Base-by-base conservation (phyloP, 129 eudicot species). In the Escallonia rubra region DNA sequence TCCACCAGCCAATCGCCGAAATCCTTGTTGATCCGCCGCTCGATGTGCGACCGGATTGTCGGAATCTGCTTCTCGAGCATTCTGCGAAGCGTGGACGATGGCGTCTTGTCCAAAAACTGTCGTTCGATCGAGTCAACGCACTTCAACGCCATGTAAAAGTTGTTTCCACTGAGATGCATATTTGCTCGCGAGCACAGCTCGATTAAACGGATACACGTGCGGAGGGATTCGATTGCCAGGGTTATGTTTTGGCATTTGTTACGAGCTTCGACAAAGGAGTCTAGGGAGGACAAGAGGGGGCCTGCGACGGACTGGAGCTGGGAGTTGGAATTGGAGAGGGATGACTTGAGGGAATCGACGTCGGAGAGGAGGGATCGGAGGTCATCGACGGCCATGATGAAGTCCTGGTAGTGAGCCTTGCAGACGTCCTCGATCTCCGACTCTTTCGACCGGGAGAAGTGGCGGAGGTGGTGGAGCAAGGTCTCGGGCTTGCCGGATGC, bases 1-100 rank as follows among this genome's bases (percentile, higher is more conserved):
- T 93, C 98, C 14, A 93, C 98, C 3, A 93, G 73, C 98, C 98
- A 93, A 73, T 93, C 98, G 1, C 92, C 95, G 14, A 93, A 86
- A 76, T 93, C 98, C 51, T 89, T 86, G 56, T 76, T 81, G 45
- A 87, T 83, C 50, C 68, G 77, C 64, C 90, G 69, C 72, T 93
- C 98, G 44, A 89, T 85, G 73, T 84, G 82, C 15, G 79, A 81
- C 47, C 95, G 78, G 77, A 93, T 84, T 74, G 80, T 82, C 5
- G 96, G 96, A 67, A 89, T 89, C 77, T 80, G 80, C 86, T 74
- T 86, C 82, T 93, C 98, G 52, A 93, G 65, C 98, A 93, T 93
- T 16, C 89, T 57, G 45, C 76, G 68, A 59, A 93, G 63, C 45
- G 96, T 84, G 34, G 84, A 65, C 44, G 92, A 86, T 67, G 98